Evolutionary conservation across 257 asterid genomes (phyloP).

Genomic region (Knoxia roxburghii): DNA sequence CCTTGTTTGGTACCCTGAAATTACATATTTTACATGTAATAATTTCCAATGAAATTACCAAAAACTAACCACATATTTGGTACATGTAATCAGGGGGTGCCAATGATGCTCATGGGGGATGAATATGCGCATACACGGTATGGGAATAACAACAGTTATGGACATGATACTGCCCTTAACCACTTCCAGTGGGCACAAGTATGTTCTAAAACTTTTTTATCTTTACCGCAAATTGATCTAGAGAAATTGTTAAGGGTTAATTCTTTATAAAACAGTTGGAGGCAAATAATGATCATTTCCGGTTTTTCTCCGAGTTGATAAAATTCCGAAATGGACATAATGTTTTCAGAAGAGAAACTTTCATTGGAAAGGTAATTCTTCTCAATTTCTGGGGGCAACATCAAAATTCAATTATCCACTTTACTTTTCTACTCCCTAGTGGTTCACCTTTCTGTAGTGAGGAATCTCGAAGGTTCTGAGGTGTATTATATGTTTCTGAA

Average conservation of each 20-base stretch:
- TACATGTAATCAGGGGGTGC: conserved; percentile 62
- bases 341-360: conserved; percentile 53
- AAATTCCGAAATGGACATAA: conserved; percentile 55
- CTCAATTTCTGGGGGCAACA: conserved; percentile 5
- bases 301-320: conserved; percentile 87
- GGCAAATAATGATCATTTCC: conserved; percentile 62
- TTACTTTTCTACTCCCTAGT: background rate
- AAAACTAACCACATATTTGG: conserved; percentile 9
- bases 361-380: conserved; percentile 65
- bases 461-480: background rate
- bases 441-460: background rate
- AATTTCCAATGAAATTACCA: no score
- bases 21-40: background rate
- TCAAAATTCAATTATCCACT: background rate
- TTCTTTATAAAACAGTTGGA: conserved; percentile 57
- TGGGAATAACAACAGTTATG: conserved; percentile 96
- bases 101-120: conserved; percentile 99
- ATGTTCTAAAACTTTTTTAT: conserved; percentile 22
- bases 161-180: conserved; percentile 84
- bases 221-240: conserved; percentile 4
- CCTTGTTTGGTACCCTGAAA: background rate
- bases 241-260: conserved; percentile 12
- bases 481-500: background rate
- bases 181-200: conserved; percentile 92
- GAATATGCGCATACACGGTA: conserved; percentile 92